These are phyloP conservation scores for Trichoderma guizhouense DNA, from an alignment of 2,329 filamentous ascomycete genomes.

Conservation along the genomic window DNA sequence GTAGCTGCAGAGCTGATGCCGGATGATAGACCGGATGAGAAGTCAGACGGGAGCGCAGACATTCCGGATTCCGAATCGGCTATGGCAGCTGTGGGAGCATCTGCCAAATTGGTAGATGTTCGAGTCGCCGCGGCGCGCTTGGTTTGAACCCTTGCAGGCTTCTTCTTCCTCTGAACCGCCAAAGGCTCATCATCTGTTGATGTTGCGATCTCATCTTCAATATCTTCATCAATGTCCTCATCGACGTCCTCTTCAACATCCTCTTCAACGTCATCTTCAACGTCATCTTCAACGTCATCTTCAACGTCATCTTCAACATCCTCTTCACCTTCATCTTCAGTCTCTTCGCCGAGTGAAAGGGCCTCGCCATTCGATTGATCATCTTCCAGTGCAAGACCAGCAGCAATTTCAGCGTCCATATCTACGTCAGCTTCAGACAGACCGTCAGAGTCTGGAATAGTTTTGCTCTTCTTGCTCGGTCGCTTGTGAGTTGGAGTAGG, in stretches of 20 bases:
- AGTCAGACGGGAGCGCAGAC: neutral
- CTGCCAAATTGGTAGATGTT: neutral
- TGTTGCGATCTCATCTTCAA: constrained; percentile 10
- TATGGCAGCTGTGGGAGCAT: neutral
- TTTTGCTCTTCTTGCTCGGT: constrained; percentile 30
- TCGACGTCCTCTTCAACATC: constrained; percentile 8
- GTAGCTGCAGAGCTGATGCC: constrained; percentile 15
- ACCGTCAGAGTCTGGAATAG: constrained; percentile 32
- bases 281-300: neutral
- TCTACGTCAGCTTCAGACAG: constrained; percentile 25
- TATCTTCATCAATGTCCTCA: neutral
- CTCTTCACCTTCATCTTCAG: constrained; percentile 14
- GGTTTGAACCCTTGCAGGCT: neutral
- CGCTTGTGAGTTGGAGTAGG: constrained; percentile 22
- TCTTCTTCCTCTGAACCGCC: constrained; percentile 16
- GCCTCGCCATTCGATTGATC: constrained; percentile 19
- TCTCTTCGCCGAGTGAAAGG: neutral
- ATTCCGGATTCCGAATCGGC: neutral
- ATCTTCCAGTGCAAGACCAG: constrained; percentile 22
- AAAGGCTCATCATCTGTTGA: constrained; percentile 33
- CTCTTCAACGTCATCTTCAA: constrained; percentile 10
- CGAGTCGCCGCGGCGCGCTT: neutral
- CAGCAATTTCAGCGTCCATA: constrained; percentile 33
- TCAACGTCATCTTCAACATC: constrained; percentile 16
- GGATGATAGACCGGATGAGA: neutral